Conservation (phyloP, 768 basidiomycete genomes). For the Lactifluus volemus region DNA sequence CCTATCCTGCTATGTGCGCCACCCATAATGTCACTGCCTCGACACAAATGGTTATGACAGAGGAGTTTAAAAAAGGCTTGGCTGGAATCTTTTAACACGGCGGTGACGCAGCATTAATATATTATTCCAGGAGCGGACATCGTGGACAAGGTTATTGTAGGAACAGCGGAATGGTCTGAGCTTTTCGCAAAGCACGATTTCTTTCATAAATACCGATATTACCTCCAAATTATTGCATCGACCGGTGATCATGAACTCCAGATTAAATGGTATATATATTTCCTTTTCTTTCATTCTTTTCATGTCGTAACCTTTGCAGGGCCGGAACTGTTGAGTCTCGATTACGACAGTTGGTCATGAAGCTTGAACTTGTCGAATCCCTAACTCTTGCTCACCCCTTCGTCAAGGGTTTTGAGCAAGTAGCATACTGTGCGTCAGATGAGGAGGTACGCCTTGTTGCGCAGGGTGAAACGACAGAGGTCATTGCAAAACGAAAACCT, state of each 20-base stretch:
- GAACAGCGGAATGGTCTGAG: constrained; percentile 80
- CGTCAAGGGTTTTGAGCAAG: constrained; percentile 87
- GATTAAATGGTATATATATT: constrained; percentile 72
- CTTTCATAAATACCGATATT: constrained; percentile 94
- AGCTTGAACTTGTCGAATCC: constrained; percentile 92
- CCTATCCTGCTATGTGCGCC: constrained; percentile 98
- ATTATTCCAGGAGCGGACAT: constrained; percentile 74
- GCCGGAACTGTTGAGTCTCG: constrained; percentile 98
- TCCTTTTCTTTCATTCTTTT: neutral
- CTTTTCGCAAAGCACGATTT: constrained; percentile 95
- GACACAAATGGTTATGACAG: constrained; percentile 92
- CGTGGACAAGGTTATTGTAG: constrained; percentile 85
- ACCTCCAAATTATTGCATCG: constrained; percentile 91
- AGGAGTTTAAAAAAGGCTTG: constrained; percentile 88
- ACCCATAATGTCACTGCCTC: constrained; percentile 97
- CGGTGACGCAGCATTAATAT: constrained; percentile 14
- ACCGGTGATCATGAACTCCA: constrained; percentile 78
- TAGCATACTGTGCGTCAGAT: constrained; percentile 72
- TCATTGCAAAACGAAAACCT: constrained; percentile 60
- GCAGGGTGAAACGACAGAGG: constrained; percentile 76
- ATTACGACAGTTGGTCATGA: constrained; percentile 93
- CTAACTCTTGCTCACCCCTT: constrained; percentile 91
- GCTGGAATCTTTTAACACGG: neutral
- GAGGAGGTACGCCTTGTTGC: constrained; percentile 85
- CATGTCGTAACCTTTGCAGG: constrained; percentile 31